Conservation (phyloP, 352 stramenopile species). For the Globisporangium polare region DNA sequence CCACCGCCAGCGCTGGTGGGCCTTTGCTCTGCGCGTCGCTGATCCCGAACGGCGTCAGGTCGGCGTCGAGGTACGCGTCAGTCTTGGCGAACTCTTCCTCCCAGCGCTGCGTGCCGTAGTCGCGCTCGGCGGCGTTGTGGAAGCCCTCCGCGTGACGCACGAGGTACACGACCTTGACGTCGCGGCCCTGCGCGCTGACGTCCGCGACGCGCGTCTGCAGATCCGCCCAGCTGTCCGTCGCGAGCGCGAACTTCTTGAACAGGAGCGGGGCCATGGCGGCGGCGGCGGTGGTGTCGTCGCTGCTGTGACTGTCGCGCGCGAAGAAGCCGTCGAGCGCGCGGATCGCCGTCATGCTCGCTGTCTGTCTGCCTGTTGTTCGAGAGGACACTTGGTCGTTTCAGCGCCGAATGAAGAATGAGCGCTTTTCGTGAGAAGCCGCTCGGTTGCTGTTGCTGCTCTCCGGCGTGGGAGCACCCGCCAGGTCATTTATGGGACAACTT, state of each 20-base stretch:
- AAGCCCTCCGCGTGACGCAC: conserved; percentile 69
- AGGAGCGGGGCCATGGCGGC: conserved; percentile 12
- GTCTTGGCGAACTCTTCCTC: conserved; percentile 55
- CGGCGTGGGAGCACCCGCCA: no score
- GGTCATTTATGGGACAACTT: not conserved
- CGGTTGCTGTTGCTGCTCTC: not conserved
- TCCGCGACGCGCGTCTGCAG: conserved; percentile 16
- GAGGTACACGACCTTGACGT: conserved; percentile 75
- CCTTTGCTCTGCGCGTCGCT: conserved; percentile 46
- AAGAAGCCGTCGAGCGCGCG: conserved; percentile 33
- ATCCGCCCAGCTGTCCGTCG: conserved; percentile 22
- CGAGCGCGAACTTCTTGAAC: conserved; percentile 34
- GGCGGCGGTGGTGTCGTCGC: not conserved
- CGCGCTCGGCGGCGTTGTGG: conserved; percentile 61
- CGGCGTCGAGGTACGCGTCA: conserved; percentile 56
- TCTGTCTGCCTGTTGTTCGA: not conserved
- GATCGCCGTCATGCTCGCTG: conserved; percentile 3
- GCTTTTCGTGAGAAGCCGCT: not conserved
- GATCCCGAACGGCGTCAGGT: conserved; percentile 58
- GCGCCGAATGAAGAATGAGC: not conserved
- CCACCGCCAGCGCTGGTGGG: conserved; percentile 21
- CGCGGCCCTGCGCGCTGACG: conserved; percentile 11
- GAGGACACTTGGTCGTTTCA: not conserved
- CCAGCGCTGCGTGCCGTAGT: conserved; percentile 50
- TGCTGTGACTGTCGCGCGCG: conserved; percentile 2